These are phyloP conservation scores for Exophiala aquamarina DNA, from an alignment of 2,329 filamentous ascomycete species.

Conservation along the genomic window DNA sequence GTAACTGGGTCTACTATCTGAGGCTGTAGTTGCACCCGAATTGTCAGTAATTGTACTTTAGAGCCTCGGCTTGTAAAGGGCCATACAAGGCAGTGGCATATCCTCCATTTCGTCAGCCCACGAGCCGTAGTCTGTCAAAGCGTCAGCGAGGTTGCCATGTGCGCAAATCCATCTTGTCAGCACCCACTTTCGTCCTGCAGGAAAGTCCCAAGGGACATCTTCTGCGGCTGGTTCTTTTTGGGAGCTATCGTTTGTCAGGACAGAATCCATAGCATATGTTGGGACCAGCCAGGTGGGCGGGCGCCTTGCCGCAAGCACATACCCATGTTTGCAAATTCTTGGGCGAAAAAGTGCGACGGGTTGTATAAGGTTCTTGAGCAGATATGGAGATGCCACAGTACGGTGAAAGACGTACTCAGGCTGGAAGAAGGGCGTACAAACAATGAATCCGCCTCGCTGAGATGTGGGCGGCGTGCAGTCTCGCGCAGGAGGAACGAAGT, in stretches of 20 bases:
- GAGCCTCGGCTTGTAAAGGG: constrained; percentile 33
- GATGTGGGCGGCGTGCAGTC: no score
- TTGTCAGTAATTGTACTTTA: constrained; percentile 5
- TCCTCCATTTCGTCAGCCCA: constrained; percentile 99
- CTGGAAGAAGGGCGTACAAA: no score
- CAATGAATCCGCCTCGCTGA: no score
- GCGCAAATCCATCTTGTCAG: constrained; percentile 17
- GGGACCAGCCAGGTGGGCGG: constrained; percentile 2
- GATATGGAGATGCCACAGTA: no score
- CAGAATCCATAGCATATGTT: background rate
- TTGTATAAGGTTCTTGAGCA: no score
- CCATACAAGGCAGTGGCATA: constrained; percentile 67
- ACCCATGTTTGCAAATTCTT: constrained; percentile 27
- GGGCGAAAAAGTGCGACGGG: background rate
- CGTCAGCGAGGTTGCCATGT: constrained; percentile 28
- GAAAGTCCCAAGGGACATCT: constrained; percentile 97
- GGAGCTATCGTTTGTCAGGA: constrained; percentile 61
- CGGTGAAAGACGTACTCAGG: no score
- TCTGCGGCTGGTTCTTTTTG: constrained; percentile 93
- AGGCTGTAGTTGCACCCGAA: constrained; percentile 27
- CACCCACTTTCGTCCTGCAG: constrained; percentile 83
- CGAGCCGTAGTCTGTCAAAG: constrained; percentile 68
- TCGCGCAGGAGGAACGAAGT: no score
- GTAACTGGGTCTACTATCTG: constrained; percentile 47
- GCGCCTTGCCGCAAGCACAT: constrained; percentile 9